Evolutionary conservation across 768 basidiomycete genomes (phyloP).

Genomic region (Leccinum boreale): DNA sequence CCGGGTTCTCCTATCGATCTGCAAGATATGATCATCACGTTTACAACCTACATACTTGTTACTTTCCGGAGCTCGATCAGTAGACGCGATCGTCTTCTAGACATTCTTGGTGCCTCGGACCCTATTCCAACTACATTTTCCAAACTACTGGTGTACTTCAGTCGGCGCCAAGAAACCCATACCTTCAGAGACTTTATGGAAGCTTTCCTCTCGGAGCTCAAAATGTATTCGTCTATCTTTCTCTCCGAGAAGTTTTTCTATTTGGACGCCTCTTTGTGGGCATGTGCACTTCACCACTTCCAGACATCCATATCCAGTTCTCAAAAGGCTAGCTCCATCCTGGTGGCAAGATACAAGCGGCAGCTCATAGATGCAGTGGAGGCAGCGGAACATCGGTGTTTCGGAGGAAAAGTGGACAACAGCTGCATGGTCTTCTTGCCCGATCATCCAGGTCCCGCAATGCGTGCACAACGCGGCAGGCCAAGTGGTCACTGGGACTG

Average conservation of each 20-base stretch:
- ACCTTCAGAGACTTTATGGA: conserved; percentile 15
- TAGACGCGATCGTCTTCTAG: conserved; percentile 13
- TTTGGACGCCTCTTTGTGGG: conserved; percentile 52
- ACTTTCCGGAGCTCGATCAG: conserved; percentile 7
- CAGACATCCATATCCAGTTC: conserved; percentile 32
- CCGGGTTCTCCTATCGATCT: conserved; percentile 14
- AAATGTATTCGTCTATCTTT: conserved; percentile 30
- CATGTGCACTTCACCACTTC: conserved; percentile 45
- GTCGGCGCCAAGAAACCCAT: conserved; percentile 10
- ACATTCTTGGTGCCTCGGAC: conserved; percentile 24
- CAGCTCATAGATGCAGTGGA: conserved; percentile 46
- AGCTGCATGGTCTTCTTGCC: conserved; percentile 18
- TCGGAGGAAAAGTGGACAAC: conserved; percentile 25
- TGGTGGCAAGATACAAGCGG: conserved; percentile 35
- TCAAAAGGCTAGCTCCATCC: conserved; percentile 20
- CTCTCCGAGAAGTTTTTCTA: conserved; percentile 33
- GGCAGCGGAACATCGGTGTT: conserved; percentile 49
- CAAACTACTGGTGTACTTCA: conserved; percentile 24
- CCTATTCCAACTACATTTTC: conserved; percentile 33
- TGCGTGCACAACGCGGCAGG: conserved; percentile 9
- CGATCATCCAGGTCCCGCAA: neutral
- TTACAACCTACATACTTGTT: conserved; percentile 21
- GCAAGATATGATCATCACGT: conserved; percentile 22
- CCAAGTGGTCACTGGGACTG: conserved; percentile 42
- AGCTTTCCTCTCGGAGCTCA: conserved; percentile 23